Evolutionary conservation across 2,329 filamentous ascomycete genomes (phyloP).

Genomic region (Exophiala calicioides): DNA sequence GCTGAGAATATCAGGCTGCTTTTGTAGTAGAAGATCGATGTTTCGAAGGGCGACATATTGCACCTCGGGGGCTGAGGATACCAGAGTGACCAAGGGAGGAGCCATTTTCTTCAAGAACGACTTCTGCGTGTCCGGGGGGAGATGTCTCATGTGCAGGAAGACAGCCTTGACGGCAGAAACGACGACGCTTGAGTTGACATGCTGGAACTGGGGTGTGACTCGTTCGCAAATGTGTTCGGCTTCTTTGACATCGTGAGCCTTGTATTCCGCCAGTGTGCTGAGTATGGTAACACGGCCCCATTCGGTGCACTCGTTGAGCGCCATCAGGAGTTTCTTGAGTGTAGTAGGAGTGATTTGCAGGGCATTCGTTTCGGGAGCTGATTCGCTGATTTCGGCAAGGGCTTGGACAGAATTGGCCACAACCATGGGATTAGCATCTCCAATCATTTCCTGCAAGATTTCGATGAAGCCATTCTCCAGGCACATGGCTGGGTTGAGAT

Average conservation of each 20-base stretch:
- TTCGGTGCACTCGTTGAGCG: slow-evolving; percentile 96
- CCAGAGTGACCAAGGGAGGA: slow-evolving; percentile 88
- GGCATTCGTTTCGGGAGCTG: slow-evolving; percentile 85
- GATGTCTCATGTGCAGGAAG: slow-evolving; percentile 89
- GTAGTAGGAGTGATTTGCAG: slow-evolving; percentile 78
- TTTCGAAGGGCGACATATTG: slow-evolving; percentile 96
- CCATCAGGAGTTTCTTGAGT: slow-evolving; percentile 94
- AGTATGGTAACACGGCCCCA: slow-evolving; percentile 96
- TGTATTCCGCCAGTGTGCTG: slow-evolving; percentile 85
- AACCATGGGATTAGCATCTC: slow-evolving; percentile 98
- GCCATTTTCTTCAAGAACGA: slow-evolving; percentile 99
- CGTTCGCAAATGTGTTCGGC: slow-evolving; percentile 97
- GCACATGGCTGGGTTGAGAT: slow-evolving; percentile 87
- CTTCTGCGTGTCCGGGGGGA: slow-evolving; percentile 74
- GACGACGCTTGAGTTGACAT: slow-evolving; percentile 96
- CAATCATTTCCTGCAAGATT: slow-evolving; percentile 90
- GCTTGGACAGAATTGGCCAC: slow-evolving; percentile 97
- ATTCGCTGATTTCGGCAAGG: slow-evolving; percentile 85
- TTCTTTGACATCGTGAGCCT: slow-evolving; percentile 84
- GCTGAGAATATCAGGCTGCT: slow-evolving; percentile 92
- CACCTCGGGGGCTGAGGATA: slow-evolving; percentile 93
- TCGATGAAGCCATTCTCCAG: slow-evolving; percentile 97
- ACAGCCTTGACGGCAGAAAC: slow-evolving; percentile 97
- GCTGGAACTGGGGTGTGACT: slow-evolving; percentile 94
- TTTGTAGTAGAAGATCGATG: slow-evolving; percentile 92